These are phyloP conservation scores for Aspergillus hiratsukae DNA, from an alignment of 2,329 filamentous ascomycete species.

Conservation along the genomic window DNA sequence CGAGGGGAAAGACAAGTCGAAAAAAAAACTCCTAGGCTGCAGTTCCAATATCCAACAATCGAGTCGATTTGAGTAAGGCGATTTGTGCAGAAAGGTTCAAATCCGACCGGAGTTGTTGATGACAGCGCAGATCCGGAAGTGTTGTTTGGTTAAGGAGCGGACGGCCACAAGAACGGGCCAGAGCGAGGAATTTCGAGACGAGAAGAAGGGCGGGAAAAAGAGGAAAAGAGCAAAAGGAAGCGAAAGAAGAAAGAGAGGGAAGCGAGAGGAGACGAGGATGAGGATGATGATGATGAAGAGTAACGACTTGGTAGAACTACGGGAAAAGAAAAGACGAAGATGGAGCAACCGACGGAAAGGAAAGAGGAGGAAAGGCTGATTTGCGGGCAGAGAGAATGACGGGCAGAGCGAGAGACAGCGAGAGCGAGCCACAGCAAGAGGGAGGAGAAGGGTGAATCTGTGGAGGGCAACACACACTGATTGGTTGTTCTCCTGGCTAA, in stretches of 20 bases:
- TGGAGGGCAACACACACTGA: constrained; percentile 10
- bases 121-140: constrained; percentile 7
- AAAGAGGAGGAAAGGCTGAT: constrained; percentile 9
- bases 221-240: constrained; percentile 9
- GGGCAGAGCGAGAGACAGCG: constrained; percentile 13
- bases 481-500: constrained; percentile 2
- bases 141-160: constrained; percentile 30
- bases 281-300: constrained; percentile 9
- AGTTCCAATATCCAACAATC: constrained; percentile 1
- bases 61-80: background rate
- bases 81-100: constrained; percentile 3
- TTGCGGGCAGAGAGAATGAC: constrained; percentile 10
- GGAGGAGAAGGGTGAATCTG: constrained; percentile 9
- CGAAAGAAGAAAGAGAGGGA: constrained; percentile 8
- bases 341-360: constrained; percentile 14
- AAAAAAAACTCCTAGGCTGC: background rate
- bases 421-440: constrained; percentile 6
- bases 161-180: constrained; percentile 34
- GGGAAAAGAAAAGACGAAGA: constrained; percentile 11
- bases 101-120: constrained; percentile 3
- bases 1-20: background rate
- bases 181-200: constrained; percentile 7
- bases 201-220: constrained; percentile 8
- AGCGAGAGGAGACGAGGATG: constrained; percentile 2
- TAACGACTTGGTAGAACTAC: constrained; percentile 5